phyloP scores from a whole-genome alignment of 1,284 basidiomycete species.

The Cutaneotrichosporon daszewskae region DNA sequence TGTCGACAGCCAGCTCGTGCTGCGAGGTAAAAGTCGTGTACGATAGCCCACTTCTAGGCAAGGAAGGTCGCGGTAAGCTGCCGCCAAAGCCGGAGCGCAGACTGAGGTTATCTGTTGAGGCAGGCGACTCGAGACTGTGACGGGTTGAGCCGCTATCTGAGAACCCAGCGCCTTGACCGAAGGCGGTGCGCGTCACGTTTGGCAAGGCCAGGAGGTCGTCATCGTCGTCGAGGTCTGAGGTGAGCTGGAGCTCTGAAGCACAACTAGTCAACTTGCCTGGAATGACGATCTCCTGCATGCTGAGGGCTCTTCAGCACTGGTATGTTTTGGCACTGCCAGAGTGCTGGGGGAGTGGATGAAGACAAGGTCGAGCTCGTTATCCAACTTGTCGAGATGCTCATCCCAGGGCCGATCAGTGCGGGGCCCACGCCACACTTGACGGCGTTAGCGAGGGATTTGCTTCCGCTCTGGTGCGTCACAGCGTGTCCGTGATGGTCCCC shows the following conservation, averaged over 20 bases:
- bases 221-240: conserved; percentile 40
- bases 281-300: conserved; percentile 40
- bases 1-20: conserved; percentile 9
- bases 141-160: conserved; percentile 17
- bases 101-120: conserved; percentile 18
- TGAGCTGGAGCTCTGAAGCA: background rate
- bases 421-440: background rate
- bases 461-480: background rate
- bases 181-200: conserved; percentile 24
- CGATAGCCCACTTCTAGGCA: background rate
- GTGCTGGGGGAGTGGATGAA: no score
- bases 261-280: conserved; percentile 38
- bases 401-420: background rate
- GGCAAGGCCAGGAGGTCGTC: conserved; percentile 38
- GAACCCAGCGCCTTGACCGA: conserved; percentile 14
- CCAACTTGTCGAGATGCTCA: background rate
- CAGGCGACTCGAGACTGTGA: conserved; percentile 24
- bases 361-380: background rate
- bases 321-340: no score
- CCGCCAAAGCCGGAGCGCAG: background rate
- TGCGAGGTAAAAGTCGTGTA: conserved; percentile 6
- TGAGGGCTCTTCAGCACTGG: no score
- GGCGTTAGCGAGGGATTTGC: background rate
- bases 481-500: background rate
- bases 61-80: background rate